phyloP scores from a whole-genome alignment of 2,329 filamentous ascomycete genomes.

The Proliferodiscus dingleyae region DNA sequence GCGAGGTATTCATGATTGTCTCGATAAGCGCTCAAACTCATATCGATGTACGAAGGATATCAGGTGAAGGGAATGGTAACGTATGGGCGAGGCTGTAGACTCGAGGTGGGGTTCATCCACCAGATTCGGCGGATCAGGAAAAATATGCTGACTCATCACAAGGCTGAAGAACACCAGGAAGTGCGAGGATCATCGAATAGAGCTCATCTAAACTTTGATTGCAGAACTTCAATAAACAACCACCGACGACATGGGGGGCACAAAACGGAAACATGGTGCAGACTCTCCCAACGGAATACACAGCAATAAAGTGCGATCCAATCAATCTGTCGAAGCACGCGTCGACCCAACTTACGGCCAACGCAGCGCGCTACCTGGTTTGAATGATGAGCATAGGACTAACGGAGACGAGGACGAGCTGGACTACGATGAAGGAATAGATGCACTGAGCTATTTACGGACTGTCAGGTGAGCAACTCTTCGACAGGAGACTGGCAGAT shows the following conservation, averaged over 20 bases:
- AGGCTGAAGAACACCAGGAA: too few species aligned
- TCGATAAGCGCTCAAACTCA: not conserved
- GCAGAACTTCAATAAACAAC: too few species aligned
- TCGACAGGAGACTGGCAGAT: slow-evolving; percentile 9
- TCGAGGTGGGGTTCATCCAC: not conserved
- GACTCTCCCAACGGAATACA: slow-evolving; percentile 14
- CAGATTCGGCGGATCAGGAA: not conserved
- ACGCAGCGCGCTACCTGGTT: slow-evolving; percentile 64
- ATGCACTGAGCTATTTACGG: slow-evolving; percentile 63
- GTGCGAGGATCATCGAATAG: not conserved
- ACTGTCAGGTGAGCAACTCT: slow-evolving; percentile 59
- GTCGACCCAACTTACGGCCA: slow-evolving; percentile 66
- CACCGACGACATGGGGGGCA: slow-evolving; percentile 11
- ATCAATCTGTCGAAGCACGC: slow-evolving; percentile 27
- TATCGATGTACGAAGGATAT: not conserved
- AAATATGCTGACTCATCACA: slow-evolving; percentile 6
- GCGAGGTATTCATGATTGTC: not conserved
- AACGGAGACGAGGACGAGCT: slow-evolving; percentile 47
- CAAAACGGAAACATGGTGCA: slow-evolving; percentile 20
- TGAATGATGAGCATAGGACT: slow-evolving; percentile 40
- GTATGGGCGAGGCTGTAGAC: slow-evolving; percentile 1
- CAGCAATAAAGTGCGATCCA: slow-evolving; percentile 21
- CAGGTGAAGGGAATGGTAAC: too few species aligned
- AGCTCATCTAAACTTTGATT: not conserved
- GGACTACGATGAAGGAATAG: slow-evolving; percentile 62